Evolutionary conservation across 1,139 yeast genomes (phyloP).

Genomic region (Protomyces pachydermus): DNA sequence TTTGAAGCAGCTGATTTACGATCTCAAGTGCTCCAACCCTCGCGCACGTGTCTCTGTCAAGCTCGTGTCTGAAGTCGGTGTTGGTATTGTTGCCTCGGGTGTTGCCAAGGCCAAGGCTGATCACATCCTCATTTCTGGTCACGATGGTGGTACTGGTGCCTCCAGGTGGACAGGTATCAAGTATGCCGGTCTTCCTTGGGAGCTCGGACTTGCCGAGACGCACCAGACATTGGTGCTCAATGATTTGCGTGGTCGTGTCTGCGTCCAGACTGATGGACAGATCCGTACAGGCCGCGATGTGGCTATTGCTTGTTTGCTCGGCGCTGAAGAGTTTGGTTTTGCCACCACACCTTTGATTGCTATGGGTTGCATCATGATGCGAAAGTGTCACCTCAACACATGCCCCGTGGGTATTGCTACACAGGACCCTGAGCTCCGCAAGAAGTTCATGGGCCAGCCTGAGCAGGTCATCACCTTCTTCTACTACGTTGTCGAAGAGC

Average conservation of each 20-base stretch:
- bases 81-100: conserved; percentile 98
- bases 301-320: conserved; percentile 89
- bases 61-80: conserved; percentile 96
- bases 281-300: conserved; percentile 92
- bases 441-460: conserved; percentile 92
- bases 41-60: conserved; percentile 95
- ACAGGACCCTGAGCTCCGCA: conserved; percentile 90
- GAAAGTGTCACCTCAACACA: conserved; percentile 86
- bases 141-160: conserved; percentile 99
- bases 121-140: conserved; percentile 90
- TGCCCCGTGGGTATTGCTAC: conserved; percentile 99
- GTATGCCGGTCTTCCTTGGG: conserved; percentile 98
- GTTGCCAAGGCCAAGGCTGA: conserved; percentile 99
- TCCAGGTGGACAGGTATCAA: conserved; percentile 96
- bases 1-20: conserved; percentile 92
- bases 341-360: conserved; percentile 97
- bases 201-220: conserved; percentile 94
- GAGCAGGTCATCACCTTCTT: conserved; percentile 97
- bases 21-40: conserved; percentile 93
- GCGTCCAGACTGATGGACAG: conserved; percentile 97
- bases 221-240: conserved; percentile 95
- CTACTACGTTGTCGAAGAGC: conserved; percentile 88
- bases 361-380: conserved; percentile 94
- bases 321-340: conserved; percentile 98
- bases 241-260: conserved; percentile 90